Conservation (phyloP, 2,329 filamentous ascomycete species). For the Aspergillus brasiliensis region DNA sequence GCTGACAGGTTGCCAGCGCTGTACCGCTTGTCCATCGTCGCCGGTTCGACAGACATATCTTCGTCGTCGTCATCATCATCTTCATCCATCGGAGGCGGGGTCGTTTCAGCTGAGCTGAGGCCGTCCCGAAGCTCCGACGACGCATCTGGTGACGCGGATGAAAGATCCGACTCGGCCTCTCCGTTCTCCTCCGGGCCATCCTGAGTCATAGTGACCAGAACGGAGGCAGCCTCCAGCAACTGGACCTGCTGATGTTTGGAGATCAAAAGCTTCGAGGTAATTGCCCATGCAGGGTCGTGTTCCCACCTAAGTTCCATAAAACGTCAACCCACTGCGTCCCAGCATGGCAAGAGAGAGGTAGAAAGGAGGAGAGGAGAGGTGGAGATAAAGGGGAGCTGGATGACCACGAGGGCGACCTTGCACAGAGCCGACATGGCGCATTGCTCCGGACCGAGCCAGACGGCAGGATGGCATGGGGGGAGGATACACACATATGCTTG, state of each 20-base stretch:
- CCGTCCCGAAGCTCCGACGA: constrained; percentile 75
- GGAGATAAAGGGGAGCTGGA: constrained; percentile 29
- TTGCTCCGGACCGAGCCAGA: constrained; percentile 45
- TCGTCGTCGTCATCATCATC: constrained; percentile 39
- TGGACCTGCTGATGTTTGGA: constrained; percentile 99
- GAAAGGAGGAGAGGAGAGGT: constrained; percentile 31
- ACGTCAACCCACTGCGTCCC: constrained; percentile 43
- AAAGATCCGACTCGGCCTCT: constrained; percentile 74
- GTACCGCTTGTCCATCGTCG: constrained; percentile 59
- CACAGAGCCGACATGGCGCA: constrained; percentile 44
- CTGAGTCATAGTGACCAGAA: constrained; percentile 85
- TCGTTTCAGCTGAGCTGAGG: constrained; percentile 86
- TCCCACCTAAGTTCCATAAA: constrained; percentile 76
- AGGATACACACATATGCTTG: constrained; percentile 94
- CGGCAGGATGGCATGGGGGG: constrained; percentile 56
- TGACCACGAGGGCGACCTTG: constrained; percentile 43
- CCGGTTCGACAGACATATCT: constrained; percentile 52
- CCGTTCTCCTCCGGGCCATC: constrained; percentile 65
- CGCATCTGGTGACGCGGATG: constrained; percentile 77
- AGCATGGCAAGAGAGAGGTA: constrained; percentile 24
- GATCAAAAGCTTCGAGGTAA: constrained; percentile 95
- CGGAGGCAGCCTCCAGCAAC: constrained; percentile 93
- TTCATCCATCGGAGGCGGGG: constrained; percentile 79
- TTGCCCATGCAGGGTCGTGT: constrained; percentile 96
- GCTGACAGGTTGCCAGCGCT: constrained; percentile 50